Conservation (phyloP, 2,329 filamentous ascomycete species). For the Mycocentrospora acerina region DNA sequence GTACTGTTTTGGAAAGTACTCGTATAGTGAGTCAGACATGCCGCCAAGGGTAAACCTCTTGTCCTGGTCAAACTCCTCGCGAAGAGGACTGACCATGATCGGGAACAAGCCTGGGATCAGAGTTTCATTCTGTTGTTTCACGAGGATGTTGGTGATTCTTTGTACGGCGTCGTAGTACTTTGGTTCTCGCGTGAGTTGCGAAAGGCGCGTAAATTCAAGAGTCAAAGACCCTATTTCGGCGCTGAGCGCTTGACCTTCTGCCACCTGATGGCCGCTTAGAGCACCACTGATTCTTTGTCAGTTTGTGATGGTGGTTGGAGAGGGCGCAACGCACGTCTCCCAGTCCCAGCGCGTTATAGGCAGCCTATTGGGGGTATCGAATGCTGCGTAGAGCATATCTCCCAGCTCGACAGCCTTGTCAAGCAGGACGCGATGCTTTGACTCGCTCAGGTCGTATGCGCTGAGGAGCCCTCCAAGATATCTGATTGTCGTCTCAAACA, state of each 20-base stretch:
- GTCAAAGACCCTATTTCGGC: slow-evolving; percentile 42
- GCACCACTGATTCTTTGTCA: slow-evolving; percentile 29
- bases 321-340: slow-evolving; percentile 28
- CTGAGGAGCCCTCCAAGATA: slow-evolving; percentile 43
- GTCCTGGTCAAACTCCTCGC: slow-evolving; percentile 31
- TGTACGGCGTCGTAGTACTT: slow-evolving; percentile 45
- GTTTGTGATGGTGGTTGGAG: slow-evolving; percentile 4
- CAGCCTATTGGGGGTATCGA: slow-evolving; percentile 48
- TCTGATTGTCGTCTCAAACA: slow-evolving; percentile 46
- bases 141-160: slow-evolving; percentile 37
- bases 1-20: slow-evolving; percentile 65
- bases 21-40: slow-evolving; percentile 59
- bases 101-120: slow-evolving; percentile 42
- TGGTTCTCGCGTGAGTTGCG: slow-evolving; percentile 40
- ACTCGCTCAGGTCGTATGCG: slow-evolving; percentile 40
- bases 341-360: slow-evolving; percentile 45
- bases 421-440: slow-evolving; percentile 40
- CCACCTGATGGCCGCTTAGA: slow-evolving; percentile 30
- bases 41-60: slow-evolving; percentile 55
- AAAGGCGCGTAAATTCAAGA: slow-evolving; percentile 44
- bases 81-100: slow-evolving; percentile 32
- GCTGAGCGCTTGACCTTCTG: slow-evolving; percentile 31
- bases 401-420: slow-evolving; percentile 45
- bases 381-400: slow-evolving; percentile 48
- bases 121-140: slow-evolving; percentile 38